phyloP scores from a whole-genome alignment of 306 rosid genomes.

The Lathyrus sativus region DNA sequence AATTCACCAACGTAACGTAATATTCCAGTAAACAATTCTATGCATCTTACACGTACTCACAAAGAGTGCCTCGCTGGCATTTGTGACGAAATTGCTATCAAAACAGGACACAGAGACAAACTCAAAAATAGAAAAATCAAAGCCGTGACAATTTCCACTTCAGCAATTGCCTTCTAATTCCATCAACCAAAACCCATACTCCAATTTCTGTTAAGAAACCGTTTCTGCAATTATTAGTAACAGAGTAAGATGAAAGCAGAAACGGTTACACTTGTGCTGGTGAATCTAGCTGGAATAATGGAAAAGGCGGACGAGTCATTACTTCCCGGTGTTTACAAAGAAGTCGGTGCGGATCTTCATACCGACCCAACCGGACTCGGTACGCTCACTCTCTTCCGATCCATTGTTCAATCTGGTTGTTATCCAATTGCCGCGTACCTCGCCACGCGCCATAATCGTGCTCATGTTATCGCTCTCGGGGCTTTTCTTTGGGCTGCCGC shows the following conservation, averaged over 20 bases:
- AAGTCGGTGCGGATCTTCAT: slow-evolving; percentile 90
- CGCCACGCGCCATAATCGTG: slow-evolving; percentile 73
- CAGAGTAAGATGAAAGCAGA: slow-evolving; percentile 56
- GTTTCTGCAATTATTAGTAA: not conserved
- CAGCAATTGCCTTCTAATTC: not conserved
- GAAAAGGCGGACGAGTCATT: slow-evolving; percentile 90
- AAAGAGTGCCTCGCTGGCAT: not conserved
- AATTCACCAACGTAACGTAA: no score
- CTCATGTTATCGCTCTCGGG: slow-evolving; percentile 85
- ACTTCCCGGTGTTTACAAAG: slow-evolving; percentile 80
- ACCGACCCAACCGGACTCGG: slow-evolving; percentile 89
- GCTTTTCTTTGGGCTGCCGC: slow-evolving; percentile 92
- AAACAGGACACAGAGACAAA: not conserved
- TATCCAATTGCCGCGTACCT: slow-evolving; percentile 87
- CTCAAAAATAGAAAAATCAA: not conserved
- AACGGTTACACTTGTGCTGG: slow-evolving; percentile 69
- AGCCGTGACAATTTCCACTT: not conserved
- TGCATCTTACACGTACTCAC: slow-evolving; percentile 23
- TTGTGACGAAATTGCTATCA: not conserved
- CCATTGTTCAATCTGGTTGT: slow-evolving; percentile 74
- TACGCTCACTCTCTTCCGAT: slow-evolving; percentile 73
- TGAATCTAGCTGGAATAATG: slow-evolving; percentile 88
- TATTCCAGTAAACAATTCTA: no score
- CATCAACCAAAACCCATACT: no score
- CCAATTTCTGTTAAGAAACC: no score